Base-by-base conservation (phyloP, 345 rosid genomes). In the Rhizophora apiculata region DNA sequence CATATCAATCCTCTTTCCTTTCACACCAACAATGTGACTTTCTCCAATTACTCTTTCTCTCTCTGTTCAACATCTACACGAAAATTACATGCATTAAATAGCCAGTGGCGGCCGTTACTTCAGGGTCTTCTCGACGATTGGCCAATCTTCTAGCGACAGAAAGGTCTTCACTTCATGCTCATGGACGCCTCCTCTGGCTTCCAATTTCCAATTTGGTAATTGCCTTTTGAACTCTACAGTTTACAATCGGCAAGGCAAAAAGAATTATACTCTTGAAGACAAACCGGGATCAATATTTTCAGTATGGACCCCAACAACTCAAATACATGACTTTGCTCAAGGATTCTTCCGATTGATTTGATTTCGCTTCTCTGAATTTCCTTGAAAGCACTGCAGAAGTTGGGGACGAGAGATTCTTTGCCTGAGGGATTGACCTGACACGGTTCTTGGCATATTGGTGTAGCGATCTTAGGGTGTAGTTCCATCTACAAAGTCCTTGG, bases 401-500 rank as follows among this genome's bases (percentile, higher is more conserved):
- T 31, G 60, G 58, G n/a, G 65, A 65, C 22, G 75, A 67, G 31
- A 74, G 76, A 18, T 49, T 74, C 26, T 52, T 62, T 22, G 73
- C 72, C 24, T 43, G 67, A 62, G 29, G 61, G 9, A 51, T 27
- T 7, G 72, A 65, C 26, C 74, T 48, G 24, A 78, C 57, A 74
- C 70, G 57, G 48, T 62, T 63, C 60, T 64, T 76, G 10, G 71
- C 76, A 27, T 71, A 70, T 7, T 74, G 76, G n/a, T 74, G 65
- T 8, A 74, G 46, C 4, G 76, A 67, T 58, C 76, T 70, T 5
- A 74, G 6, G 8, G 72, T 51, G n/a, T 54, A 56, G 68, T 81
- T 84, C 85, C 87, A 79, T 48, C 87, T 73, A 59, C 80, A 78
- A 66, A 84, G 67, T 0, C 85, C 85, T 64, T 81, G 85, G 22